Conservation (phyloP, 768 basidiomycete genomes). For the Suillus subaureus region DNA sequence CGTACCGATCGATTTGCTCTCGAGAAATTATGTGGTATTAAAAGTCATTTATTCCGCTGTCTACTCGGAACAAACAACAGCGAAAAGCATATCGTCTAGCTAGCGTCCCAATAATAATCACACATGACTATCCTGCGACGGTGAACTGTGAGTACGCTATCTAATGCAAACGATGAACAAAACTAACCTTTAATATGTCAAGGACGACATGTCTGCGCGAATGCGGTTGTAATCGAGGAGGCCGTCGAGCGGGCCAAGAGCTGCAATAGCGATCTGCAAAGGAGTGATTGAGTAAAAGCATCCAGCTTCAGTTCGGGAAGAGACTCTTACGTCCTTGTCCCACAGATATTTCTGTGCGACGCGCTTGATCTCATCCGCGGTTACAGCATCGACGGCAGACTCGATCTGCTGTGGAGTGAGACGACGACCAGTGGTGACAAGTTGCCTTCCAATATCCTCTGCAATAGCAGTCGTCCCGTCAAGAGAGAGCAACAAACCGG, state of each 20-base stretch:
- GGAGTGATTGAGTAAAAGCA: constrained; percentile 12
- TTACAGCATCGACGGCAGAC: constrained; percentile 87
- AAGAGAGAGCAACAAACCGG: constrained; percentile 82
- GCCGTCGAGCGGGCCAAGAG: constrained; percentile 88
- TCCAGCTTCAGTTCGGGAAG: constrained; percentile 8
- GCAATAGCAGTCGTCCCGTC: constrained; percentile 98
- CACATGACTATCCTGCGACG: neutral
- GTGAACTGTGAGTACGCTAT: neutral
- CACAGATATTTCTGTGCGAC: constrained; percentile 96
- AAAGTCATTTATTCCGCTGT: constrained; percentile 21
- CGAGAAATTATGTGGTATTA: constrained; percentile 12
- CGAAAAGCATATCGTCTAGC: constrained; percentile 22
- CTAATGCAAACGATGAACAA: neutral
- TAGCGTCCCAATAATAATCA: constrained; percentile 13
- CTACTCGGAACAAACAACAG: constrained; percentile 23
- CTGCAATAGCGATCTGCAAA: constrained; percentile 78
- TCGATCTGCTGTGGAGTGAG: constrained; percentile 94
- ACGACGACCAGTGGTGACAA: constrained; percentile 91
- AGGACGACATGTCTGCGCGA: constrained; percentile 79
- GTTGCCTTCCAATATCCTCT: constrained; percentile 97
- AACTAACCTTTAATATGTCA: constrained; percentile 56
- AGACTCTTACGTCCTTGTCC: constrained; percentile 83
- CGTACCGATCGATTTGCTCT: neutral
- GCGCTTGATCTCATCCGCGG: constrained; percentile 85
- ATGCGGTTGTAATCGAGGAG: constrained; percentile 94